Evolutionary conservation across 148 eudicot genomes (phyloP), one percentile per base, ranked within the genome.

Genomic region (Pouteria glomerata): DNA sequence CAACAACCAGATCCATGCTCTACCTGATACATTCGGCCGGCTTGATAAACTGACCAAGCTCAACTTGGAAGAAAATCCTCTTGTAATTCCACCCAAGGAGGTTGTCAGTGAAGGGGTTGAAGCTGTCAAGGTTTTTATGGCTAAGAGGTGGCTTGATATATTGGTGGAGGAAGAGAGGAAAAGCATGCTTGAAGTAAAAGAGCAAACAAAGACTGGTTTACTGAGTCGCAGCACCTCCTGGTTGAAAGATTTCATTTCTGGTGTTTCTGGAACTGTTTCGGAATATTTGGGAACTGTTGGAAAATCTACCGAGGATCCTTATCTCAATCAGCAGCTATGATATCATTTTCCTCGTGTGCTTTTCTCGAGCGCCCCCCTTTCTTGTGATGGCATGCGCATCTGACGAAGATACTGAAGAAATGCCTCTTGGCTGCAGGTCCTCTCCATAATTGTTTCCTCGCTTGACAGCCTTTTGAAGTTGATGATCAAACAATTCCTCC

Each of bases 271-370:
- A 8, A 63, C 67, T 15, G 58, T 79, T 55, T 68, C 84, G 0
- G 72, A 70, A 16, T 88, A 88, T 61, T 72, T 87, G 53, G 89
- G 81, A 45, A 73, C 81, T 19, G 73, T 73, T 24, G 74, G 57
- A 16, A 78, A 77, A 48, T 44, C 82, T 44, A 77, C 78, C 14
- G 72, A 11, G 3, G 90, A 90, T 67, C 78, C 84, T 63, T 83
- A 63, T 57, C 90, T 90, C 44, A 81, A 88, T 71, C 82, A 86
- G 75, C 82, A 80, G 74, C 79, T 82, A 34, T 90, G 76, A 88
- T 74, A 73, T 58, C 35, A 58, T 30, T n/a, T n/a, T n/a, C n/a
- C n/a, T n/a, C n/a, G n/a, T n/a, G n/a, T n/a, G n/a, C n/a, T n/a
- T n/a, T n/a, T n/a, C n/a, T n/a, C n/a, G n/a, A n/a, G n/a, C n/a